Conservation (phyloP, 345 rosid species). For the Kandelia obovata region DNA sequence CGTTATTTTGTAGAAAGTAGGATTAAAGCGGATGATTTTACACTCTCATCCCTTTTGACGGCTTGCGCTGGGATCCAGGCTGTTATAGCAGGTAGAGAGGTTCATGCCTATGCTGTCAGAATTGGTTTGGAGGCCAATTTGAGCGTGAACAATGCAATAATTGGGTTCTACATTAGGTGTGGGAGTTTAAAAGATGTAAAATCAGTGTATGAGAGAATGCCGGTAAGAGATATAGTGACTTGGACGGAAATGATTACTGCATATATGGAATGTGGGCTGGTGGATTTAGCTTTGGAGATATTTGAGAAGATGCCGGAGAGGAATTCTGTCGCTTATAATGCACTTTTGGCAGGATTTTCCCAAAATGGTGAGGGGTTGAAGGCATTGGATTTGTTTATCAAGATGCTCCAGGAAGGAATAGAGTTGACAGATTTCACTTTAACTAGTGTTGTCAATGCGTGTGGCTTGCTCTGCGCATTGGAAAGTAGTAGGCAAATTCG, state of each 20-base stretch:
- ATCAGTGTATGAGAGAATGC: constrained; percentile 49
- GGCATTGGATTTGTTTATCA: constrained; percentile 47
- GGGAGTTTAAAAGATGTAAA: constrained; percentile 43
- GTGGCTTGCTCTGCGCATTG: constrained; percentile 46
- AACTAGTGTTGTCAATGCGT: constrained; percentile 57
- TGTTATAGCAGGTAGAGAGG: constrained; percentile 47
- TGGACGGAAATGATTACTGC: constrained; percentile 65
- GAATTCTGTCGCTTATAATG: constrained; percentile 56
- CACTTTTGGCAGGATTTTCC: constrained; percentile 66
- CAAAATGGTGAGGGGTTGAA: constrained; percentile 47
- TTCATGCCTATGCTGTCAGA: constrained; percentile 64
- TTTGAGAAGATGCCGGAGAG: constrained; percentile 61
- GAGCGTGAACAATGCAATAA: constrained; percentile 64
- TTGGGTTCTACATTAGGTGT: constrained; percentile 56
- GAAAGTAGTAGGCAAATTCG: constrained; percentile 67
- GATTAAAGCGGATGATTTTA: constrained; percentile 48
- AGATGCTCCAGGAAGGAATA: constrained; percentile 52
- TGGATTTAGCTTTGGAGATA: constrained; percentile 55
- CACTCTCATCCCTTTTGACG: constrained; percentile 56
- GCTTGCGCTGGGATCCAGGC: constrained; percentile 48
- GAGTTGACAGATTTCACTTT: constrained; percentile 61
- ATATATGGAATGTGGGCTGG: constrained; percentile 61
- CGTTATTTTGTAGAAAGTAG: constrained; percentile 36
- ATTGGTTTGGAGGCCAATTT: constrained; percentile 46
- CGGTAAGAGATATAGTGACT: constrained; percentile 51